phyloP scores from a whole-genome alignment of 495 filamentous ascomycete species.

The Aspergillus egyptiacus region DNA sequence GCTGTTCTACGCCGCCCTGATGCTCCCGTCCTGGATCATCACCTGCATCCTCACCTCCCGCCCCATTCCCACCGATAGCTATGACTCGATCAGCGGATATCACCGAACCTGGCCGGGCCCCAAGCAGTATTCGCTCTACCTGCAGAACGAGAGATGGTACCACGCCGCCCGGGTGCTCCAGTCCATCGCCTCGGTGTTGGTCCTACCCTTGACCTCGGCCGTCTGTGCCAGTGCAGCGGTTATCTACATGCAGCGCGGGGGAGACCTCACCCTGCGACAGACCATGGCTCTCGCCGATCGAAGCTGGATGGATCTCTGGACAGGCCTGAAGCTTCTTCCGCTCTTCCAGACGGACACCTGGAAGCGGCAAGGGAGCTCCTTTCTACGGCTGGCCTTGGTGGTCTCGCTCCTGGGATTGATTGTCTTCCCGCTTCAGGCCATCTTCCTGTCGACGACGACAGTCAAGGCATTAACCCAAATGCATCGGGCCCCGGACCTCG shows the following conservation, averaged over 20 bases:
- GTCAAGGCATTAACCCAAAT: constrained; percentile 17
- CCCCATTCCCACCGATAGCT: constrained; percentile 6
- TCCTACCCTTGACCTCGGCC: constrained; percentile 25
- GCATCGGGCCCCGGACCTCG: neutral
- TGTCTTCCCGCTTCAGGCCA: constrained; percentile 20
- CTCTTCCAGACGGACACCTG: neutral
- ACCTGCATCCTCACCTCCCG: constrained; percentile 6
- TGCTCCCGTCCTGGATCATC: constrained; percentile 9
- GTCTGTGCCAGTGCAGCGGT: constrained; percentile 26
- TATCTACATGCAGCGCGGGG: constrained; percentile 20
- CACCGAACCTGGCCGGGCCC: neutral
- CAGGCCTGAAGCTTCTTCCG: neutral
- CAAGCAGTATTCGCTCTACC: neutral
- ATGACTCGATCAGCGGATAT: too few species aligned
- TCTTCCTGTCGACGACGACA: constrained; percentile 16
- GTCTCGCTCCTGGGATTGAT: constrained; percentile 17
- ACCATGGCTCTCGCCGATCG: constrained; percentile 22
- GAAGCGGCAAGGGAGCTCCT: constrained; percentile 12
- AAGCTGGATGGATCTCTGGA: constrained; percentile 21
- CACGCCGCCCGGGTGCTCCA: constrained; percentile 21
- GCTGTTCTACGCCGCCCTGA: constrained; percentile 9
- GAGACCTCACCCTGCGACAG: constrained; percentile 16
- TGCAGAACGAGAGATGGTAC: constrained; percentile 21
- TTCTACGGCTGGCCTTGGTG: constrained; percentile 18
- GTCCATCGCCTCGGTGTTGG: constrained; percentile 18